Evolutionary conservation across 768 basidiomycete species (phyloP), one percentile per base, ranked within the genome.

Genomic region (Agrocybe chaxingu): DNA sequence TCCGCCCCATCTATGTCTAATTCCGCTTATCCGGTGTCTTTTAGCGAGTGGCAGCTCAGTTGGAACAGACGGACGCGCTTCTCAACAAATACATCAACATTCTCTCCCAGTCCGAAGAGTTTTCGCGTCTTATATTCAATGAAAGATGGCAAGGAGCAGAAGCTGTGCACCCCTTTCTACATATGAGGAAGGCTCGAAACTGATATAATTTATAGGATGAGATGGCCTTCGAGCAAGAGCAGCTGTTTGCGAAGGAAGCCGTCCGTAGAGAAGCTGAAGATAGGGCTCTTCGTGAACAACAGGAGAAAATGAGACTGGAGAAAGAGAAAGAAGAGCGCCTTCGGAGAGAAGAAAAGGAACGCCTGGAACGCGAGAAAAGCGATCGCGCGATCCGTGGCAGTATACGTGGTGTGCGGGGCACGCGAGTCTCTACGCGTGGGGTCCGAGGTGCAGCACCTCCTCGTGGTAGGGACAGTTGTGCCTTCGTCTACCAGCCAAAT

Each of bases 111-210:
- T 87, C 88, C 2, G 89, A 90, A 64, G 76, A 80, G 10, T 75
- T 80, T 53, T 71, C 87, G 2, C 78, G 78, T 30, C 66, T 91
- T 50, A 80, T 92, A 12, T 82, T 90, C 53, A 89, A 92, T 62
- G 85, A 89, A 53, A 70, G 79, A 51, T 92, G 87, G 87, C 70
- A 78, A 47, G 89, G 89, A 2, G 86, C 82, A 35, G 85, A 87
- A 53, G 80, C 73, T 39, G 89, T 89, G 61, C 69, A 81, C 70
- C 29, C 36, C 19, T 31, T n/a, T 49, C 16, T 31, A 36, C 31
- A 10, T 37, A 18, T 10, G 11, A 4, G 12, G 10, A 10, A 36
- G 44, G 31, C 31, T 41, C 34, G 32, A 50, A 47, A 31, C 13
- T 42, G 24, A 48, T 8, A n/a, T 46, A 42, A 24, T 24, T 6